phyloP scores from a whole-genome alignment of 257 asterid species.

The Coffea canephora region DNA sequence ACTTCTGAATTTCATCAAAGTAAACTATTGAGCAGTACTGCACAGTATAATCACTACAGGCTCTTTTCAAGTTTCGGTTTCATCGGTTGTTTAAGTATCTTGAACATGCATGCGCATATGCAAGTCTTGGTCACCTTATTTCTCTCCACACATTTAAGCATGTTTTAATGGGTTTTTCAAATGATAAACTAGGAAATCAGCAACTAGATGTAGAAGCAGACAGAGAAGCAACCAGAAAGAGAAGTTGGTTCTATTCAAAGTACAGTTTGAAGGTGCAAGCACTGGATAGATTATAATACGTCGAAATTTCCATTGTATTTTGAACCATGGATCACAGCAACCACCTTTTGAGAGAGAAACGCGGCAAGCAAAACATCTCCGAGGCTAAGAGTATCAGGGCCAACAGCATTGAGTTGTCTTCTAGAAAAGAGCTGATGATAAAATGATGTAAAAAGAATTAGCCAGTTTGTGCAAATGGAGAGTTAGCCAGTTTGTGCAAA shows the following conservation, averaged over 20 bases:
- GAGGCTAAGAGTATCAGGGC: slow-evolving; percentile 56
- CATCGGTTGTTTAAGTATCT: not conserved
- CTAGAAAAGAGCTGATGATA: slow-evolving; percentile 54
- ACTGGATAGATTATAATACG: not conserved
- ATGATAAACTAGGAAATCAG: not conserved
- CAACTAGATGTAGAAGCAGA: not conserved
- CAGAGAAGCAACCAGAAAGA: not conserved
- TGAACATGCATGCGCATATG: not conserved
- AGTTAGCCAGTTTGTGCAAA: not conserved
- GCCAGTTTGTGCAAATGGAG: slow-evolving; percentile 33
- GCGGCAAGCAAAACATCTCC: slow-evolving; percentile 63
- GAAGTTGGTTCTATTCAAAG: not conserved
- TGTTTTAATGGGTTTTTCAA: not conserved
- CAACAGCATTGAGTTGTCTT: slow-evolving; percentile 64
- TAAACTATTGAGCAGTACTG: not conserved
- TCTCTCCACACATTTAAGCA: not conserved
- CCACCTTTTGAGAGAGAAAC: slow-evolving; percentile 57
- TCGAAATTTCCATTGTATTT: slow-evolving; percentile 23
- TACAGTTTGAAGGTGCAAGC: slow-evolving; percentile 4
- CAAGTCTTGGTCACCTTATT: not conserved
- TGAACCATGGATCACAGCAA: slow-evolving; percentile 45
- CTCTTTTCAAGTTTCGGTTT: not conserved
- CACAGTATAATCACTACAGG: not conserved
- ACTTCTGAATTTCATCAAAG: not conserved
- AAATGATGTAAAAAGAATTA: slow-evolving; percentile 41